Evolutionary conservation across 371 early-diverging fungal genomes (phyloP).

Genomic region (Circinella minor): DNA sequence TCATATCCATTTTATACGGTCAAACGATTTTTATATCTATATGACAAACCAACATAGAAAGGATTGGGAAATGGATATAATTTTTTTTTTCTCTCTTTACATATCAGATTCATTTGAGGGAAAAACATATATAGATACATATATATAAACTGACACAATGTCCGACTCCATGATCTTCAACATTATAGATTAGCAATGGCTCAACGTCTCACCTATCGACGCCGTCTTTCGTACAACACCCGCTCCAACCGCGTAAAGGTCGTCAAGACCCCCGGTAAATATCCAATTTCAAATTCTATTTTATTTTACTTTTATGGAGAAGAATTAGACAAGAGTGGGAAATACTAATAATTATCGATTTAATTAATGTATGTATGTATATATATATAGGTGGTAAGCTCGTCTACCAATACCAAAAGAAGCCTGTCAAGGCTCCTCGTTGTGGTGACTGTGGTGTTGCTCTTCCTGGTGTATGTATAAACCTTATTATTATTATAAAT

Average conservation of each 20-base stretch:
- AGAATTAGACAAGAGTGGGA: neutral
- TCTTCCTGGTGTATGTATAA: slow-evolving; percentile 83
- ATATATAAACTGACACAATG: slow-evolving; percentile 6
- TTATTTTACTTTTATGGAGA: neutral
- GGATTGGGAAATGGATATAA: no score
- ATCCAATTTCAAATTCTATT: neutral
- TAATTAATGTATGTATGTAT: neutral
- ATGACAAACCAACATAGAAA: neutral
- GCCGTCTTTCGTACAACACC: slow-evolving; percentile 98
- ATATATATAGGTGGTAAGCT: slow-evolving; percentile 81
- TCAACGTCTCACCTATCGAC: slow-evolving; percentile 97
- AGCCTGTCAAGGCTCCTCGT: slow-evolving; percentile 90
- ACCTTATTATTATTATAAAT: neutral
- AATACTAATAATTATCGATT: neutral
- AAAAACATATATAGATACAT: neutral
- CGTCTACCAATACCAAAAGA: slow-evolving; percentile 90
- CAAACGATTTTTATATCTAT: neutral
- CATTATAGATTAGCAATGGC: slow-evolving; percentile 58
- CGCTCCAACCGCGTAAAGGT: slow-evolving; percentile 95
- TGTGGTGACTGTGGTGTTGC: slow-evolving; percentile 97
- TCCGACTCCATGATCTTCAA: neutral
- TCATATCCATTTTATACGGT: slow-evolving; percentile 7
- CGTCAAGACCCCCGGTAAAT: slow-evolving; percentile 95
- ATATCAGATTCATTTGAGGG: no score
- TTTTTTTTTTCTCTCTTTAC: no score